Conservation (phyloP, 805 yeast species). For the Lipomyces japonicus region DNA sequence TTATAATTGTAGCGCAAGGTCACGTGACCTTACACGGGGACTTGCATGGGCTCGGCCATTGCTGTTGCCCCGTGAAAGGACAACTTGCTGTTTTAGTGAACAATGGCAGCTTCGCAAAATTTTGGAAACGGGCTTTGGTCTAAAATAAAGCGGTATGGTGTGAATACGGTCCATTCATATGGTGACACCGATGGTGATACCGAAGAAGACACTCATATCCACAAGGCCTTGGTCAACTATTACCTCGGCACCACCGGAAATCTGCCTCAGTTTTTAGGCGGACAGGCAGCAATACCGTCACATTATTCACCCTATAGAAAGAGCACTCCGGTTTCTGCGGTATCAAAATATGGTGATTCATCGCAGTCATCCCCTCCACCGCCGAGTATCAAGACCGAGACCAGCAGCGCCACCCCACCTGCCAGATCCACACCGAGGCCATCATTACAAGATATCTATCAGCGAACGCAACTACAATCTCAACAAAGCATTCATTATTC, state of each 20-base stretch:
- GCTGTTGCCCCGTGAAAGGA: no score
- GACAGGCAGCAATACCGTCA: slow-evolving; percentile 4
- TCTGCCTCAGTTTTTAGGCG: slow-evolving; percentile 24
- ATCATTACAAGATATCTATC: slow-evolving; percentile 24
- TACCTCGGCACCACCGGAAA: slow-evolving; percentile 12
- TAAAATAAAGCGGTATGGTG: slow-evolving; percentile 16
- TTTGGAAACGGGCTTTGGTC: slow-evolving; percentile 25
- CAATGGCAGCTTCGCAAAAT: no score
- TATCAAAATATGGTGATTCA: not conserved
- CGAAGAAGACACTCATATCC: slow-evolving; percentile 26
- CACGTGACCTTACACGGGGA: no score
- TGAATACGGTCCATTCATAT: slow-evolving; percentile 8
- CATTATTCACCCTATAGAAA: not conserved
- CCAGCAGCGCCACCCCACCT: not conserved
- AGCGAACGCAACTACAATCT: slow-evolving; percentile 12
- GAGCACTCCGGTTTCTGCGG: not conserved
- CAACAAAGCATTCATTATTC: slow-evolving; percentile 1
- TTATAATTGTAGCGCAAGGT: no score
- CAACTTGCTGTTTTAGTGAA: no score
- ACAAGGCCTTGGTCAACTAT: slow-evolving; percentile 20
- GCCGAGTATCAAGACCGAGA: not conserved
- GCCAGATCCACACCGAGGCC: slow-evolving; percentile 12
- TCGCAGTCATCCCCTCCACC: not conserved
- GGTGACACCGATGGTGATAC: slow-evolving; percentile 22
- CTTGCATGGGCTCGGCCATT: no score